Evolutionary conservation across 768 basidiomycete species (phyloP).

Genomic region (Leucogyrophana mollusca): DNA sequence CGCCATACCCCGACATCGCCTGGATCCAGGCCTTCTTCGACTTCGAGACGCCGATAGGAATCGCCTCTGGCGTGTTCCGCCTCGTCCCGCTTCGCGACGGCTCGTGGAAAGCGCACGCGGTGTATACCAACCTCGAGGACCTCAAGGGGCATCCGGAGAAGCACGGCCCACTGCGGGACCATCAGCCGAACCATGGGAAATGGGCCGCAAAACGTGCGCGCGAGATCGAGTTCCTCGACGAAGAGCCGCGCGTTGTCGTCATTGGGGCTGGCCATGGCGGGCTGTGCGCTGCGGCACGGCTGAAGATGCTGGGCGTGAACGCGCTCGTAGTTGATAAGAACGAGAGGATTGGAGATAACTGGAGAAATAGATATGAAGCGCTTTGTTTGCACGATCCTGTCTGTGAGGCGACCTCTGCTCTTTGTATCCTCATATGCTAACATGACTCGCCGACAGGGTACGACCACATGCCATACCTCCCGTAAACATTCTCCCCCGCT

Average conservation of each 20-base stretch:
- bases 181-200: constrained; percentile 20
- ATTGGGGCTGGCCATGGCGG: constrained; percentile 48
- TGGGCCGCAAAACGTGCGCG: constrained; percentile 4
- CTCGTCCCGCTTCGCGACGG: constrained; percentile 23
- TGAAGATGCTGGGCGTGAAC: constrained; percentile 17
- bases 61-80: constrained; percentile 34
- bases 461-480: constrained; percentile 45
- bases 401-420: background rate
- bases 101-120: constrained; percentile 35
- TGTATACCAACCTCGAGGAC: constrained; percentile 31
- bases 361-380: constrained; percentile 4
- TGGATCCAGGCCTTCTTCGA: constrained; percentile 26
- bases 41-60: constrained; percentile 30
- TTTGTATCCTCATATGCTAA: constrained; percentile 24
- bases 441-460: constrained; percentile 20
- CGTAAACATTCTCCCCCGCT: constrained; percentile 30
- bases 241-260: constrained; percentile 46
- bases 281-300: constrained; percentile 49
- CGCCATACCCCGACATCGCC: constrained; percentile 14
- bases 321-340: constrained; percentile 6
- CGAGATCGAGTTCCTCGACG: constrained; percentile 17
- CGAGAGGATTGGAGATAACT: constrained; percentile 6
- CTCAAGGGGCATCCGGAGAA: constrained; percentile 36
- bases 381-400: constrained; percentile 7
- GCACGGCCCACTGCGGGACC: constrained; percentile 35